Evolutionary conservation across 805 yeast genomes (phyloP), one percentile per base, ranked within the genome.

Genomic region (Trichomonascus vanleenenianus): DNA sequence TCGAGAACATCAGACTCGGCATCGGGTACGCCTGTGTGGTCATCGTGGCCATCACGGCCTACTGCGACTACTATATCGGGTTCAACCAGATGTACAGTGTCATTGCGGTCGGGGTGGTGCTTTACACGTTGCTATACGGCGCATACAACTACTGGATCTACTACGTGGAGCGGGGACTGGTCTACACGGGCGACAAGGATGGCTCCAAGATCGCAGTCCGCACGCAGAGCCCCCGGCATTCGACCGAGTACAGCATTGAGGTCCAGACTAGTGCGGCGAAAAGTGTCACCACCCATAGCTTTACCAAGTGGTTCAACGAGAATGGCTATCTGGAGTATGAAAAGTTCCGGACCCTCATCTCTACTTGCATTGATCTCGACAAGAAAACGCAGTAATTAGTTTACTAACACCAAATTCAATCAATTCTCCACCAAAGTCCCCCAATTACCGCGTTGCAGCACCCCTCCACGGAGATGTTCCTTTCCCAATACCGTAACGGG

Each of bases 51-150:
- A 46, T 45, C 3, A 58, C 56, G 15, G 56, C 53, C 35, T 46
- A 39, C 31, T 49, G 49, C 30, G 68, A 65, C 49, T 56, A 54
- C 46, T 46, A 47, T 15, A 44, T 49, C n/a, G 68, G 67, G 8
- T 64, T 64, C 47, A 50, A 50, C 16, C 42, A 49, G 10, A 61
- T 60, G 12, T 55, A 51, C 43, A 15, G 46, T 33, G 42, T 39
- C 33, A 60, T 63, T 9, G 52, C 51, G n/a, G 36, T 48, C 32
- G 66, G 65, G 1, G 61, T 61, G 3, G 42, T 47, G 8, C n/a
- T 50, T 2, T 64, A 60, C 43, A 51, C 56, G n/a, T 32, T 57
- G n/a, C 45, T 64, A 18, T 50, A 59, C 14, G 49, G 40, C 18
- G 39, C 44, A 22, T 45, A 56, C 35, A 45, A 56, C 18, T 33